Base-by-base conservation (phyloP, 345 rosid species). In the Salix koriyanagi region DNA sequence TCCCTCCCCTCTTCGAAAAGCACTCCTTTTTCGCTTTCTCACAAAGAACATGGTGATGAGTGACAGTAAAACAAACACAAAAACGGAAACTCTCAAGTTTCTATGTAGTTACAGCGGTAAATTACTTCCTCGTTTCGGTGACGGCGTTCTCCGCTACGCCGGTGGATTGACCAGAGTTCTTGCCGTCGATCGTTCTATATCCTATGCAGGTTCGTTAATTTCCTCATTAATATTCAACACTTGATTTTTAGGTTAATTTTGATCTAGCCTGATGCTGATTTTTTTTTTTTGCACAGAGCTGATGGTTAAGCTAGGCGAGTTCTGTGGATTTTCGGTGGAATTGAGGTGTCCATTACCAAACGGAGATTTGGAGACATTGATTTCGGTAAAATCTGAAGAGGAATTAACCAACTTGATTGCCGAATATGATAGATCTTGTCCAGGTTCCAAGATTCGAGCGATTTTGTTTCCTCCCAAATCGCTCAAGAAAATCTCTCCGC, bases 131-230 rank as follows among this genome's bases (percentile, higher is more conserved):
- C 98, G 99, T 67, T 82, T 86, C 26, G 58, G 79, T 4, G 97
- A 93, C 83, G 94, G 96, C 34, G 77, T 85, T 76, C 94, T 93
- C 44, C 96, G 98, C 66, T 96, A 96, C 85, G 88, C 84, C 41
- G 97, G 98, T 46, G 97, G 99, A 30, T 76, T 81, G 72, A 96
- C 94, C 79, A 79, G 99, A 76, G 89, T 96, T 56, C 90, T 96
- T n/a, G 71, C 97, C 75, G 92, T 91, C 50, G 81, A 86, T 67
- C 92, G 91, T 41, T 85, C 92, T 28, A 74, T 91, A 16, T 85
- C 92, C 25, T 93, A 74, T 67, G 18, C 90, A 81, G 99, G 97
- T 94, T 75, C 21, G 82, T 76, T 41, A 15, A 8, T 23, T 9
- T 9, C 42, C 41, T 54, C 68, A 4, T 50, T 65, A 3, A 42